A percentile compares a stretch with the other conserved stretches of the same genome.
Evolutionary conservation across 441 rosid species (phyloP).

Genomic region (Croton laevigatus): DNA sequence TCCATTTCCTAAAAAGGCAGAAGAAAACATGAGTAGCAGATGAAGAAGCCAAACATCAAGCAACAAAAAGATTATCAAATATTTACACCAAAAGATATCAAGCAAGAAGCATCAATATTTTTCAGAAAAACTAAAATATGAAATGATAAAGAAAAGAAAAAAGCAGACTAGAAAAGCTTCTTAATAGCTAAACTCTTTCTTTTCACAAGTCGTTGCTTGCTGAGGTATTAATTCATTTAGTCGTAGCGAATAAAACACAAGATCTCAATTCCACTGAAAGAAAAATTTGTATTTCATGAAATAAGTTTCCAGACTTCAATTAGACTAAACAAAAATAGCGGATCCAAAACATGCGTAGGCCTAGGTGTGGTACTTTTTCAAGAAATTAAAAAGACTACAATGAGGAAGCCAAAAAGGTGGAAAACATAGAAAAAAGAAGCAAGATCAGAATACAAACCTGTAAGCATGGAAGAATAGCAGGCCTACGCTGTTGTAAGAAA

Average conservation of each 20-base stretch:
- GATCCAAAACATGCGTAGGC: neutral
- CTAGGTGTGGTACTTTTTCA: neutral
- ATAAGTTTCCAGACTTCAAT: neutral
- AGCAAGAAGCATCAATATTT: neutral
- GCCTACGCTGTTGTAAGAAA: conserved; percentile 82
- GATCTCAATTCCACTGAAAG: neutral
- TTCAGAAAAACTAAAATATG: neutral
- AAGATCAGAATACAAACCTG: conserved; percentile 49
- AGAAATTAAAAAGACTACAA: neutral
- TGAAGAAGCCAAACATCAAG: conserved; percentile 10
- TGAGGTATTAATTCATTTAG: neutral
- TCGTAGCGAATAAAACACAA: neutral
- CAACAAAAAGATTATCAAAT: neutral
- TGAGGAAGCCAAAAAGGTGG: neutral
- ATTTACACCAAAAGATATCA: neutral
- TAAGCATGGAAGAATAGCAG: conserved; percentile 91
- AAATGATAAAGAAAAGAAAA: neutral
- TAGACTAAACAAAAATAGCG: conserved; percentile 1
- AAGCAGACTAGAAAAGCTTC: neutral
- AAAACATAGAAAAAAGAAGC: neutral
- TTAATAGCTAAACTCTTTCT: neutral
- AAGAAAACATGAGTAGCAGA: neutral
- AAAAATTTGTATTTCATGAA: neutral
- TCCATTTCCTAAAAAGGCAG: conserved; percentile 62
- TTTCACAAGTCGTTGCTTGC: conserved; percentile 2